A percentile compares a stretch with the other conserved stretches of the same genome.
Evolutionary conservation across 2,329 filamentous ascomycete genomes (phyloP).

Genomic region (Diaporthe capsici): DNA sequence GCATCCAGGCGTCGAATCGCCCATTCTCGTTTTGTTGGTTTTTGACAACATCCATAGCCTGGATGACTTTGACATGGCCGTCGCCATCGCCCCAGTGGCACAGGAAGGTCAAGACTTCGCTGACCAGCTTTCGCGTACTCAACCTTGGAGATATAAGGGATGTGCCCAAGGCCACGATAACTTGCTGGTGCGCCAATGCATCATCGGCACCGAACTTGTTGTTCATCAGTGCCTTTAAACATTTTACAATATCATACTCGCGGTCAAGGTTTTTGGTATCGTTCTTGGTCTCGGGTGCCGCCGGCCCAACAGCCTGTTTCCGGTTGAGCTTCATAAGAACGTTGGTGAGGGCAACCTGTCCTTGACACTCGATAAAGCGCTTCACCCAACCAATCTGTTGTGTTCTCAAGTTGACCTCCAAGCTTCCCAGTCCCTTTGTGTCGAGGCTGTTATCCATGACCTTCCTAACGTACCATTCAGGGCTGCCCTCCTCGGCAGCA

Average conservation of each 20-base stretch:
- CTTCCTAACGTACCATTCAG: constrained; percentile 97
- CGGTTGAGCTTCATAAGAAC: constrained; percentile 94
- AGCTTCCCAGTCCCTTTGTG: constrained; percentile 89
- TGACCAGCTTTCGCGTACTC: constrained; percentile 93
- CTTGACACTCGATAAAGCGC: constrained; percentile 96
- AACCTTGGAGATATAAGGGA: constrained; percentile 91
- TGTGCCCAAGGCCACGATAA: constrained; percentile 87
- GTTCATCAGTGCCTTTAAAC: constrained; percentile 97
- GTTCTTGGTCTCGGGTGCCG: constrained; percentile 65
- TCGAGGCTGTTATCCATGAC: constrained; percentile 97
- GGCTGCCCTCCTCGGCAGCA: constrained; percentile 94
- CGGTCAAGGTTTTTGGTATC: constrained; percentile 86
- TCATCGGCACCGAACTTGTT: constrained; percentile 99
- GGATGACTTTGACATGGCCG: constrained; percentile 93
- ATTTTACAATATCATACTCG: constrained; percentile 98
- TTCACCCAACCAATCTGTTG: constrained; percentile 99
- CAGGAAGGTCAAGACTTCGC: constrained; percentile 95
- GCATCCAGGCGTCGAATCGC: constrained; percentile 98
- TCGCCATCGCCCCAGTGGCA: constrained; percentile 91
- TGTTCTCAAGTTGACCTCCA: constrained; percentile 94
- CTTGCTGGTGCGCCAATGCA: constrained; percentile 89
- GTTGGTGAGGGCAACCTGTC: constrained; percentile 95
- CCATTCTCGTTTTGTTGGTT: constrained; percentile 90
- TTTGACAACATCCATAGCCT: constrained; percentile 94
- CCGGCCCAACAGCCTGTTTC: constrained; percentile 81